Percentiles rank a stretch among this genome's conserved stretches.
These are phyloP conservation scores for Coemansia sp. DNA, from an alignment of 192 early-diverging fungal genomes.

Conservation along the genomic window DNA sequence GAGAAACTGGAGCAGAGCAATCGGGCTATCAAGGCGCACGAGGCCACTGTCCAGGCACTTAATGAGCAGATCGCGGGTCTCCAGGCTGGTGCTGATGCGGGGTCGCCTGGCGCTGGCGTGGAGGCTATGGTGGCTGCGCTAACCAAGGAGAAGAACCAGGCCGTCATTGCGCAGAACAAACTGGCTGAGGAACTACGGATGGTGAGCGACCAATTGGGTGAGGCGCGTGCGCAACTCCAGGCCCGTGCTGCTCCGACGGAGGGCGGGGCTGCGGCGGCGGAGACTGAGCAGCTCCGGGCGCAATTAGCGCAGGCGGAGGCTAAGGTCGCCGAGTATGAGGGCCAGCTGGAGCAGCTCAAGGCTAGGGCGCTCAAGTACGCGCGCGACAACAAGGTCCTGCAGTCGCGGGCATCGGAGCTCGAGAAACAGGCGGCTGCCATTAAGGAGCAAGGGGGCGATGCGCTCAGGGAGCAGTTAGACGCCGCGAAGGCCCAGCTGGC, in stretches of 20 bases:
- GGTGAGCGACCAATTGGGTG: constrained; percentile 9
- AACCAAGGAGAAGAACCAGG: constrained; percentile 39
- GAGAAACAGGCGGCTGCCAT: constrained; percentile 25
- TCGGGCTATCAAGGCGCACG: constrained; percentile 14
- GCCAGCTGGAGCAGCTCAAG: constrained; percentile 44
- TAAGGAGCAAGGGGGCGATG: background rate
- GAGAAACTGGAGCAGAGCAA: constrained; percentile 32
- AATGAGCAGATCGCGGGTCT: constrained; percentile 21
- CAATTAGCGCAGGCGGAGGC: constrained; percentile 43
- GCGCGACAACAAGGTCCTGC: constrained; percentile 45
- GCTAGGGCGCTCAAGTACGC: constrained; percentile 33
- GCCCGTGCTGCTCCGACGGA: constrained; percentile 11
- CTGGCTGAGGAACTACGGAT: constrained; percentile 20
- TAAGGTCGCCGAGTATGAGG: constrained; percentile 31
- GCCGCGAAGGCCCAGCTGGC: constrained; percentile 39
- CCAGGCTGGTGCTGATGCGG: background rate
- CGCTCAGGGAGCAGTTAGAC: constrained; percentile 34
- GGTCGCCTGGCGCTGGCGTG: constrained; percentile 8
- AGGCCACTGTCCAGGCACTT: constrained; percentile 33
- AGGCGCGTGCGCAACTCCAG: constrained; percentile 18
- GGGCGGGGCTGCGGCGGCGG: background rate
- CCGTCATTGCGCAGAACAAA: constrained; percentile 34
- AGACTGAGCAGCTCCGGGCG: constrained; percentile 56
- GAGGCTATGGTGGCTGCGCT: constrained; percentile 33
- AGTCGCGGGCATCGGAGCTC: constrained; percentile 25